Base-by-base conservation (phyloP, 352 stramenopile species). In the Pythium angustatum region DNA sequence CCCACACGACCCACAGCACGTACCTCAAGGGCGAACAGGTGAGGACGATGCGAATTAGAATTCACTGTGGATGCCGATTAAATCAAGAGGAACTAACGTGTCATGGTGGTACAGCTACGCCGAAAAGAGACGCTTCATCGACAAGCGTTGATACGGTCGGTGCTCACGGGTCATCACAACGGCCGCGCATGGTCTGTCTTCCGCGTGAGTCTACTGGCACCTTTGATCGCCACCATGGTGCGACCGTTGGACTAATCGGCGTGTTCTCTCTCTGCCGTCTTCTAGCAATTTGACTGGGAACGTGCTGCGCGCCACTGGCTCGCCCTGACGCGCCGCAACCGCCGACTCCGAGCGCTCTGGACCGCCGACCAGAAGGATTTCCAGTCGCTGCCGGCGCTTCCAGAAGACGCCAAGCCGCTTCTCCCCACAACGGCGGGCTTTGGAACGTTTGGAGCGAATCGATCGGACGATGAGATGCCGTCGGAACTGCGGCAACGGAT, bases 1-100 rank as follows among this genome's bases (percentile, higher is more conserved):
- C 81, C 31, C 83, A 81, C 69, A 91, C 81, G 63, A 88, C 87
- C 27, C 85, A 88, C 68, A 84, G 87, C 45, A 92, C 84, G 1
- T 68, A 68, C 26, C 57, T 83, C 12, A 94, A 93, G 53, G 86
- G 86, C 19, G 71, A 55, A 41, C 11, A 55, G 28, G 48, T 55
- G 43, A 12, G 38, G 1, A 4, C 5, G n/a, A 43, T n/a, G n/a
- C n/a, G n/a, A n/a, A n/a, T n/a, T n/a, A n/a, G n/a, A n/a, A n/a
- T n/a, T n/a, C n/a, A n/a, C n/a, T n/a, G n/a, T n/a, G n/a, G n/a
- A n/a, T n/a, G n/a, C n/a, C n/a, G n/a, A n/a, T n/a, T n/a, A n/a
- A n/a, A n/a, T n/a, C n/a, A n/a, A n/a, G n/a, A n/a, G n/a, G n/a
- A n/a, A n/a, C n/a, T 9, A 43, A 43, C 14, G 14, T 17, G 36